Percentiles rank a stretch among this genome's conserved stretches.
Conservation (phyloP, 73 alveolate species). For the Tetrahymena thermophila region DNA sequence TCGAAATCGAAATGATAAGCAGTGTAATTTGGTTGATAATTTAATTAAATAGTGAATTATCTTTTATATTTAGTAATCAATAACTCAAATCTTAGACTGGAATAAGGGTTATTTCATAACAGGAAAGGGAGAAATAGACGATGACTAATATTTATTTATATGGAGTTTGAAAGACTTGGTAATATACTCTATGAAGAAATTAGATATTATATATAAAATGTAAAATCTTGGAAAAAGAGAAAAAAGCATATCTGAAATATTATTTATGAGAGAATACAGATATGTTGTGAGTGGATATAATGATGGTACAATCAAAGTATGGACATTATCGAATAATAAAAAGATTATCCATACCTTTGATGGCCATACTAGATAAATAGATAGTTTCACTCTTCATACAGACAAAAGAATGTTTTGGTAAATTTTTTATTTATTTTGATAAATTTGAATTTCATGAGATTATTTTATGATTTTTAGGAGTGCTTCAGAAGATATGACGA, state of each 20-base stretch:
- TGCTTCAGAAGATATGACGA: not conserved
- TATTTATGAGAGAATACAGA: not conserved
- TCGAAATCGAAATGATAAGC: not conserved
- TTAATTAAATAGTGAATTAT: not conserved
- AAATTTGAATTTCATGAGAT: not conserved
- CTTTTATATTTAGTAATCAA: not conserved
- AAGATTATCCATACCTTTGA: not conserved
- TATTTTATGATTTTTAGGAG: not conserved
- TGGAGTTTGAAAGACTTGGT: not conserved
- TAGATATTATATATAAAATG: not conserved
- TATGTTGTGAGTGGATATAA: not conserved
- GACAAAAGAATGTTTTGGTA: not conserved
- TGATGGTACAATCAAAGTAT: not conserved
- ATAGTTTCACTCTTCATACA: not conserved
- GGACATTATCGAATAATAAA: not conserved
- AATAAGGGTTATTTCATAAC: not conserved
- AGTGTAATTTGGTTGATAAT: not conserved
- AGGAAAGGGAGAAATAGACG: not conserved
- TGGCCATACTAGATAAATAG: not conserved
- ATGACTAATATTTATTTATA: not conserved
- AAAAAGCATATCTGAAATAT: not conserved
- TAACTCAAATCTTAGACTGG: not conserved
- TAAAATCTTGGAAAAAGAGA: not conserved
- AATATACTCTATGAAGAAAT: not conserved
- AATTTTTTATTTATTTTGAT: not conserved